Percentiles rank a stretch among this genome's conserved stretches.
Conservation (phyloP, 202 grass and related monocot species). For the Carex arenaria region DNA sequence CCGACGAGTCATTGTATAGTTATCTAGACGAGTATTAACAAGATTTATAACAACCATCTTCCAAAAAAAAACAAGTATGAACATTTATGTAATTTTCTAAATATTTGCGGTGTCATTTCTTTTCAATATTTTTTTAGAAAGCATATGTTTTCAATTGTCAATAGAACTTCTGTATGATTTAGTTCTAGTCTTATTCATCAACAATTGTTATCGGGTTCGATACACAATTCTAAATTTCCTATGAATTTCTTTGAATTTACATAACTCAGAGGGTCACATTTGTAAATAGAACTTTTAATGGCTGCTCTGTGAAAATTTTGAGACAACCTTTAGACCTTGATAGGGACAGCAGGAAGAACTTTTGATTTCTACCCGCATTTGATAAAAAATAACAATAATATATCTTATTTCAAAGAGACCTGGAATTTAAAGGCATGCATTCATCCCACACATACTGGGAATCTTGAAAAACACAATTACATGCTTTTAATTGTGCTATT, state of each 20-base stretch:
- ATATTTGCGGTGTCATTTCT: background rate
- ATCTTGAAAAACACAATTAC: too few species aligned
- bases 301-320: background rate
- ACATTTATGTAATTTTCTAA: background rate
- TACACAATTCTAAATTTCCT: background rate
- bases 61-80: background rate
- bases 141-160: slow-evolving; percentile 9
- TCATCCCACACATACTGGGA: too few species aligned
- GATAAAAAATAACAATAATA: background rate
- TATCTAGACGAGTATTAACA: slow-evolving; percentile 88
- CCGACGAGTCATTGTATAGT: slow-evolving; percentile 74
- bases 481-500: too few species aligned
- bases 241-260: background rate
- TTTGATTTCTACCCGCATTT: background rate
- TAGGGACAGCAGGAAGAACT: background rate
- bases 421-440: too few species aligned
- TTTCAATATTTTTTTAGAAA: background rate
- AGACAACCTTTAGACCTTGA: background rate
- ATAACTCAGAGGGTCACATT: background rate
- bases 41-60: background rate
- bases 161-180: background rate
- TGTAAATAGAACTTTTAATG: background rate
- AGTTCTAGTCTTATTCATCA: background rate
- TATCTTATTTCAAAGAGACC: background rate
- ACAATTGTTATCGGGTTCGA: background rate